A percentile compares a stretch with the other conserved stretches of the same genome.
Evolutionary conservation across 2,329 filamentous ascomycete species (phyloP).

Genomic region (Penicillium aurantiogriseum): DNA sequence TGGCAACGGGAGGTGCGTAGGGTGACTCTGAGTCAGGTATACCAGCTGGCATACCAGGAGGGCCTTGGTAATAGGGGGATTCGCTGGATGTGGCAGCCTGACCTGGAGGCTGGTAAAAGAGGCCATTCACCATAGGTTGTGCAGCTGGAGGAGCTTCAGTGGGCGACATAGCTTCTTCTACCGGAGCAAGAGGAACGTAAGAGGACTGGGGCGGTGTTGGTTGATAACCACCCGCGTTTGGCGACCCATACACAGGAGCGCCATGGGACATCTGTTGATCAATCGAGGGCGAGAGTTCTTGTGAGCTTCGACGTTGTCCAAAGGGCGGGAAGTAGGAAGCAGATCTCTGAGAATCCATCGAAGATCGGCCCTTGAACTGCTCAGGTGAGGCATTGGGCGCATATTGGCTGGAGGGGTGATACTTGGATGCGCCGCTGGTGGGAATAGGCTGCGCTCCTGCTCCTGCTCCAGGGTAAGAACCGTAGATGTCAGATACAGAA

Average conservation of each 20-base stretch:
- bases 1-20: constrained; percentile 32
- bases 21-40: constrained; percentile 24
- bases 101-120: constrained; percentile 25
- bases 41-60: constrained; percentile 19
- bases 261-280: constrained; percentile 36
- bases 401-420: constrained; percentile 46
- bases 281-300: constrained; percentile 36
- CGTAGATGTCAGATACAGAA: constrained; percentile 74
- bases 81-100: constrained; percentile 9
- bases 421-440: constrained; percentile 39
- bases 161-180: constrained; percentile 38
- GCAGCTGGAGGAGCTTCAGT: constrained; percentile 20
- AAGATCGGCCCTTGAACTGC: constrained; percentile 50
- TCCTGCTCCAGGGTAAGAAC: constrained; percentile 49
- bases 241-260: constrained; percentile 33
- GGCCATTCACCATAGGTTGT: constrained; percentile 26
- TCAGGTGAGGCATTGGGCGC: constrained; percentile 53
- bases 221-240: constrained; percentile 34
- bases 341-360: constrained; percentile 49
- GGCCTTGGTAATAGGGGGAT: constrained; percentile 30
- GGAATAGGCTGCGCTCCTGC: constrained; percentile 35
- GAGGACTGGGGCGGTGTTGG: constrained; percentile 39
- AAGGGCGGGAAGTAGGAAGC: constrained; percentile 36
- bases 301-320: constrained; percentile 38
- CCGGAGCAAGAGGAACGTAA: constrained; percentile 42